These are phyloP conservation scores for Metschnikowia similis DNA, from an alignment of 805 yeast genomes.

Conservation along the genomic window DNA sequence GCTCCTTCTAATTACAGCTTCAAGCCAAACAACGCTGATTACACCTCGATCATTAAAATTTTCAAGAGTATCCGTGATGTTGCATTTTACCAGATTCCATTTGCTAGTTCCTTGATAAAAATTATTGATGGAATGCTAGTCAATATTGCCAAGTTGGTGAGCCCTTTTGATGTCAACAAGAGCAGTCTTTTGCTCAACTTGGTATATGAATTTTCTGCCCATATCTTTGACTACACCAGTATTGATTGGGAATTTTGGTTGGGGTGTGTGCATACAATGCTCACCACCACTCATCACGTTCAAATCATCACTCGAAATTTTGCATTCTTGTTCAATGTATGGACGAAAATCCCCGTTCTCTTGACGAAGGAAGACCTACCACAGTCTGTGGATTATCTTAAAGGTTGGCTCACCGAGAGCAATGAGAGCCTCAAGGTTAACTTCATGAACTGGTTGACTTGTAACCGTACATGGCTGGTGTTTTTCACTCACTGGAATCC, in stretches of 20 bases:
- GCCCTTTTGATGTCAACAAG: conserved; percentile 35
- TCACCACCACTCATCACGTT: conserved; percentile 54
- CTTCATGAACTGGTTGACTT: conserved; percentile 52
- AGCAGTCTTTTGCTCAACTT: conserved; percentile 39
- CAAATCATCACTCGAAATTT: conserved; percentile 60
- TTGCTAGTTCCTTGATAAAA: conserved; percentile 16
- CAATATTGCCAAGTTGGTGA: conserved; percentile 30
- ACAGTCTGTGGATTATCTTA: conserved; percentile 5
- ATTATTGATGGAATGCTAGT: conserved; percentile 33
- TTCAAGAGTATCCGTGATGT: conserved; percentile 38
- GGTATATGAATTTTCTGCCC: conserved; percentile 35
- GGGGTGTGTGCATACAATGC: conserved; percentile 51
- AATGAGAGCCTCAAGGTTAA: conserved; percentile 45
- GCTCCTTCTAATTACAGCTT: conserved; percentile 6
- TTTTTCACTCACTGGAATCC: conserved; percentile 80
- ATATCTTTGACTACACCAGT: conserved; percentile 23
- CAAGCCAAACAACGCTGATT: conserved; percentile 32
- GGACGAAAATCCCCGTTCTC: conserved; percentile 60
- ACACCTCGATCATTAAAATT: conserved; percentile 37
- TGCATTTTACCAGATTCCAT: conserved; percentile 20
- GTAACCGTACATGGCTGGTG: conserved; percentile 46
- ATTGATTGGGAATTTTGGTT: conserved; percentile 81
- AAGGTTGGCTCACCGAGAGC: conserved; percentile 37
- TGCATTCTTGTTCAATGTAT: conserved; percentile 64
- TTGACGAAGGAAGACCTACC: conserved; percentile 12